Evolutionary conservation across 1,139 yeast species (phyloP), one percentile per base, ranked within the genome.

Genomic region (Nakaseomyces delphensis): DNA sequence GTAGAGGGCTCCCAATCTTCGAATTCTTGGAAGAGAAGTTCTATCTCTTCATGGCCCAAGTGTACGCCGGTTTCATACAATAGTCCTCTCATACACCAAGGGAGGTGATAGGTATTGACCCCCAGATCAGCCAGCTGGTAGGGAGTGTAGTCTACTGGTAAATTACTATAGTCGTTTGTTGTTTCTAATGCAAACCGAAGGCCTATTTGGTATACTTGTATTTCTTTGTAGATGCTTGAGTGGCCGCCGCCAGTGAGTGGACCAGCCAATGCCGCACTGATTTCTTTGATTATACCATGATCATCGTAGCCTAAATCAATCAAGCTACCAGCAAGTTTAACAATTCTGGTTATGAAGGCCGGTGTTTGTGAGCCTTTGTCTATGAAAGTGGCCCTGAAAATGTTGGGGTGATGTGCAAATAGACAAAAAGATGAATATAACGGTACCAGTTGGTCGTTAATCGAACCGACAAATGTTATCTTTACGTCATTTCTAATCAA

Each of bases 231-330:
- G 38, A 91, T 79, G 50, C 76, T 81, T 0, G 96, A 87, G 61
- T 91, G 97, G 0, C 97, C 97, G 13, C 94, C 91, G 3, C 96
- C 95, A 0, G 96, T 89, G 43, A 91, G 67, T 2, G 95, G 83
- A 0, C 97, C 97, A 0, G 95, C 91, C 49, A 91, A 68, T 0
- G 89, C 76, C 14, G 77, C 73, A 45, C 95, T 83, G 32, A 91
- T 72, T 57, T 91, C 96, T 51, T 81, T 81, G 20, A 89, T 69
- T 4, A 83, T 82, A 33, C 82, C 83, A 54, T 82, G 85, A 55
- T 83, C 94, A 44, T 79, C 77, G 47, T 64, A 73, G 0, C 93
- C 91, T 42, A 78, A 52, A 55, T 83, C 80, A 43, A 76, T 75
- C 37, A 83, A 55, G 40, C 61, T 65, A 30, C 70, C 70, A 2